Evolutionary conservation across 495 filamentous ascomycete genomes (phyloP), one percentile per base, ranked within the genome.

Genomic region (Penicillium atrosanguineum): DNA sequence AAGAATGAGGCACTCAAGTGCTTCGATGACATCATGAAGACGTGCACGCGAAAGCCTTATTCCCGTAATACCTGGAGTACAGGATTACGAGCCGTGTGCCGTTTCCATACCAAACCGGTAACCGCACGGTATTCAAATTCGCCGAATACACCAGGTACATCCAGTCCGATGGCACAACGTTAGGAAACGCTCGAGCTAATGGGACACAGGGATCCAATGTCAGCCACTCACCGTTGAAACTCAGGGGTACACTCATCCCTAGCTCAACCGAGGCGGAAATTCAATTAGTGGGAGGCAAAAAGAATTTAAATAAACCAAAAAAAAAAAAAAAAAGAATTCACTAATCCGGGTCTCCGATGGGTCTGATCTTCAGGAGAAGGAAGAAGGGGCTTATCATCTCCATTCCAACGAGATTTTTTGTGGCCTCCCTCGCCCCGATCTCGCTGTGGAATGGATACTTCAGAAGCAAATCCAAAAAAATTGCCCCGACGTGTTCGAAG

Each of bases 21-120:
- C 28, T 25, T 37, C 15, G 48, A 57, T 65, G 63, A 65, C 63
- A 65, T 65, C 63, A 65, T 63, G 53, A 60, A 58, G 54, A 59
- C 45, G 59, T 18, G 37, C 40, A 49, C 26, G 45, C 38, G 29
- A 46, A 29, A 39, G 12, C 25, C 39, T 11, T 25, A 36, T 47
- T n/a, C 43, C 44, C 19, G 38, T 40, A 40, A 40, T 40, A 40
- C 14, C 14, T 8, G 28, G 42, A 46, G 25, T 44, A 45, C n/a
- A 20, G 44, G 25, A 58, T 37, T 53, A 36, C 38, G 7, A 12
- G 6, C 28, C 7, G 19, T 34, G 29, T 26, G 18, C 19, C 0
- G 19, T 34, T 37, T 38, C 20, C 11, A 40, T 50, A 50, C 25
- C 4, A 14, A 23, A 46, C 54, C 50, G 0, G 45, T 55, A 21